Conservation (phyloP, 2,329 filamentous ascomycete species). For the Pseudocercospora fuligena region DNA sequence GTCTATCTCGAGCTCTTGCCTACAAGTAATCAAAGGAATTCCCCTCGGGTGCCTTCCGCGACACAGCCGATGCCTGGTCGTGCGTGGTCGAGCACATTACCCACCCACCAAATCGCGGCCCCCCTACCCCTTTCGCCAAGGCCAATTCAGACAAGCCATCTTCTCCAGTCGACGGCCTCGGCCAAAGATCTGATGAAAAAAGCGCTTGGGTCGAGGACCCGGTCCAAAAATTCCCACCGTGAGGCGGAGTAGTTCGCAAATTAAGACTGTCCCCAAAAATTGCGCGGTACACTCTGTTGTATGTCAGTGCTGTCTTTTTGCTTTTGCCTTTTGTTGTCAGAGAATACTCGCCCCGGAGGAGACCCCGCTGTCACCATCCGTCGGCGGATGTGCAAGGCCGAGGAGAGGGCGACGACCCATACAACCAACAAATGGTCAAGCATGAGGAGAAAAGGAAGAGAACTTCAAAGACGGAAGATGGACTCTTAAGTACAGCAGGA, state of each 20-base stretch:
- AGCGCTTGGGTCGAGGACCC: background rate
- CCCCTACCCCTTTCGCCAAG: too few species aligned
- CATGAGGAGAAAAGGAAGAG: background rate
- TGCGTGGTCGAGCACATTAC: background rate
- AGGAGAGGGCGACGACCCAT: background rate
- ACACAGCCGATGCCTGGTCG: background rate
- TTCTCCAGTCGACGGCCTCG: background rate
- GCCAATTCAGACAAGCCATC: background rate
- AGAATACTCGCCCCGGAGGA: background rate
- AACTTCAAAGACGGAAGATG: background rate
- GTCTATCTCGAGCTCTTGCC: background rate
- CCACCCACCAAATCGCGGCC: too few species aligned
- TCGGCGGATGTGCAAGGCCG: background rate
- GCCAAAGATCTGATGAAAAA: background rate
- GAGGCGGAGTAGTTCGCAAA: too few species aligned
- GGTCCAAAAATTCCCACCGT: background rate
- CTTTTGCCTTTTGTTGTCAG: background rate
- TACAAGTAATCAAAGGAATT: background rate
- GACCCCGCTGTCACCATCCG: background rate
- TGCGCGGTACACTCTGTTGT: background rate
- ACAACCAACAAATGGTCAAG: background rate
- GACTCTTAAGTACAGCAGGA: too few species aligned
- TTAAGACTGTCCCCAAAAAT: background rate
- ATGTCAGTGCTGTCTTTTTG: too few species aligned
- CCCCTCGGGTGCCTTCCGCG: background rate